phyloP scores from a whole-genome alignment of 805 yeast genomes.

The Candida xyloterini region DNA sequence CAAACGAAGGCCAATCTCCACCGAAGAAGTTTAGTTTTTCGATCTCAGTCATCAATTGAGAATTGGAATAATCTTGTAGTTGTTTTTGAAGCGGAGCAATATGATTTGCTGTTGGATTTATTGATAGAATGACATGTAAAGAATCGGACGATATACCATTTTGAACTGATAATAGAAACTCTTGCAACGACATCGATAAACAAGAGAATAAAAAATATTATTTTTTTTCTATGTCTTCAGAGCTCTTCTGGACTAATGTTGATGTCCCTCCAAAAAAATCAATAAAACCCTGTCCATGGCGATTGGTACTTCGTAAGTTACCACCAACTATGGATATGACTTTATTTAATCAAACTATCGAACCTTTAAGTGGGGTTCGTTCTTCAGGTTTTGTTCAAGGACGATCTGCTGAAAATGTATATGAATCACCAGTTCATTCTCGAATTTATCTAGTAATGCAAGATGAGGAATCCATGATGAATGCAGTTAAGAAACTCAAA shows the following conservation, averaged over 20 bases:
- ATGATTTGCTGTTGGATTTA: slow-evolving; percentile 24
- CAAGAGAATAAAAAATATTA: neutral
- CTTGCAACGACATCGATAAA: slow-evolving; percentile 11
- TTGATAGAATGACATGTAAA: slow-evolving; percentile 16
- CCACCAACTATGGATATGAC: slow-evolving; percentile 39
- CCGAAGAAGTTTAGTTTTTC: slow-evolving; percentile 31
- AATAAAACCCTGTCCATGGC: neutral
- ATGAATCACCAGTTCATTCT: slow-evolving; percentile 35
- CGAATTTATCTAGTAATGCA: slow-evolving; percentile 40
- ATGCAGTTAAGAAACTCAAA: neutral
- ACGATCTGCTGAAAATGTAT: neutral
- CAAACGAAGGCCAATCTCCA: slow-evolving; percentile 44
- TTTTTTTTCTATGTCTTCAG: neutral
- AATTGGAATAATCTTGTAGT: slow-evolving; percentile 24
- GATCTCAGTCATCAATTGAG: slow-evolving; percentile 25
- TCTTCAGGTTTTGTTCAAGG: slow-evolving; percentile 2
- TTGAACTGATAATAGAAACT: slow-evolving; percentile 14
- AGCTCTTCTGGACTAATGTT: no score
- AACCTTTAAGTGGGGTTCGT: neutral
- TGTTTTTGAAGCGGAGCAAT: slow-evolving; percentile 27
- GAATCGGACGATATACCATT: slow-evolving; percentile 5
- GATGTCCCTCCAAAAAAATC: neutral
- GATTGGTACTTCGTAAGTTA: slow-evolving; percentile 37
- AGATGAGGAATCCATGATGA: slow-evolving; percentile 25
- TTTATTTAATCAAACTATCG: slow-evolving; percentile 22